Percentiles rank a stretch among this genome's conserved stretches.
These are phyloP conservation scores for Aegilops longissima DNA, from an alignment of 176 grass and related monocot species.

Conservation along the genomic window DNA sequence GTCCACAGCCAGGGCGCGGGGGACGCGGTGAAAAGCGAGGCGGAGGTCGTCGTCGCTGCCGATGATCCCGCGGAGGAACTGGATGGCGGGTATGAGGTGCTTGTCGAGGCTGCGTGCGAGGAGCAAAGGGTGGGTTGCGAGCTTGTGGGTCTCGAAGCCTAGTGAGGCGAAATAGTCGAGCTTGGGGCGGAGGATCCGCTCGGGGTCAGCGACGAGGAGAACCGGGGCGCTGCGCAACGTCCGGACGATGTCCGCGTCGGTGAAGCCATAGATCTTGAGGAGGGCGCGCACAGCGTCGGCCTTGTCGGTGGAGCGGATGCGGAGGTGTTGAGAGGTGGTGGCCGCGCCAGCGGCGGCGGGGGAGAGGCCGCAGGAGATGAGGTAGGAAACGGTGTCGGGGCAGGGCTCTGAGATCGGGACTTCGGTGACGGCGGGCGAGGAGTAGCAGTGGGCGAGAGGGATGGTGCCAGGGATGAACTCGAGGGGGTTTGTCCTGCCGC, in stretches of 20 bases:
- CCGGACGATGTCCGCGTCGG: constrained; percentile 22
- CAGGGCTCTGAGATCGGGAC: neutral
- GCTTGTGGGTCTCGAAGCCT: neutral
- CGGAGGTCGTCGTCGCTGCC: constrained; percentile 4
- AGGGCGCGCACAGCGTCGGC: constrained; percentile 26
- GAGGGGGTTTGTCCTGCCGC: neutral
- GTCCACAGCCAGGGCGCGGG: neutral
- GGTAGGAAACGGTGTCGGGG: constrained; percentile 20
- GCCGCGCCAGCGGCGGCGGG: neutral
- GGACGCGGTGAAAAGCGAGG: neutral
- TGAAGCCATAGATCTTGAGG: constrained; percentile 40
- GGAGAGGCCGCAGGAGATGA: constrained; percentile 27
- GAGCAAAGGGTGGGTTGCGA: neutral
- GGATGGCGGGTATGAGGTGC: constrained; percentile 22
- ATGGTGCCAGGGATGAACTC: neutral
- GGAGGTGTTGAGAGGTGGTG: neutral
- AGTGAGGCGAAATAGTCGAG: constrained; percentile 39
- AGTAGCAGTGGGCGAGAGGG: neutral
- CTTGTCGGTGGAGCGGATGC: constrained; percentile 20
- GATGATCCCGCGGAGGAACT: constrained; percentile 35
- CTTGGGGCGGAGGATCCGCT: constrained; percentile 41
- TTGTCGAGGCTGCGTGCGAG: constrained; percentile 25
- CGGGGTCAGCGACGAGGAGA: constrained; percentile 19
- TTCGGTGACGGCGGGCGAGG: neutral
- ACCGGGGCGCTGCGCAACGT: neutral